A percentile compares a stretch with the other conserved stretches of the same genome.
These are phyloP conservation scores for Aspergillus quadricinctus DNA, from an alignment of 2,329 filamentous ascomycete species.

Conservation along the genomic window DNA sequence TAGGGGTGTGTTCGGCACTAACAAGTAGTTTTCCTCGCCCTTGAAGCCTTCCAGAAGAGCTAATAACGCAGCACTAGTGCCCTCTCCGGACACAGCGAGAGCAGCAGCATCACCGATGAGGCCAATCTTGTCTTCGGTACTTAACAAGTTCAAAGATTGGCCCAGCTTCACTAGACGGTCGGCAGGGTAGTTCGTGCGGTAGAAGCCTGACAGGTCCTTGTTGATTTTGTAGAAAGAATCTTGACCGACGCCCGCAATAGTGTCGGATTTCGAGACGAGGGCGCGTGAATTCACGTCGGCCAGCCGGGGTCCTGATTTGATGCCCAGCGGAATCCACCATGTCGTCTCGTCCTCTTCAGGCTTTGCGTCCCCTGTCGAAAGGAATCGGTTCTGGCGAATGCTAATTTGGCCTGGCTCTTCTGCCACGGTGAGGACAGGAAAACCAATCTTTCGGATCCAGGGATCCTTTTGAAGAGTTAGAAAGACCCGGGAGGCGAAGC, in stretches of 20 bases:
- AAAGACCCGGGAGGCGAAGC: not conserved
- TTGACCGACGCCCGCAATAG: conserved; percentile 60
- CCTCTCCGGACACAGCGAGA: conserved; percentile 80
- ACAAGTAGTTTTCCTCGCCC: conserved; percentile 74
- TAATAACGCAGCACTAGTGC: conserved; percentile 74
- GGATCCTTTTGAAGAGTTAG: conserved; percentile 49
- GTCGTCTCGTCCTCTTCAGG: conserved; percentile 84
- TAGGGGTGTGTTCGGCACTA: conserved; percentile 20
- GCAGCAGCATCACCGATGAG: conserved; percentile 86
- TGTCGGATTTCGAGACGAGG: conserved; percentile 72
- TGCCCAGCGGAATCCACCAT: conserved; percentile 91
- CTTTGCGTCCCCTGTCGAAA: conserved; percentile 86
- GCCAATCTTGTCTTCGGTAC: conserved; percentile 85
- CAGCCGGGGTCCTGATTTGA: conserved; percentile 69
- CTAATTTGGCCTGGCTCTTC: conserved; percentile 80
- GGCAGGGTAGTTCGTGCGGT: conserved; percentile 90
- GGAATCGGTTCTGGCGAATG: conserved; percentile 81
- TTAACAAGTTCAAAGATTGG: conserved; percentile 69
- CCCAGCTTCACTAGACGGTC: conserved; percentile 75
- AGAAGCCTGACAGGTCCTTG: conserved; percentile 81
- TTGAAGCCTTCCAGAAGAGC: conserved; percentile 81
- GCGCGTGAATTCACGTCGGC: conserved; percentile 61
- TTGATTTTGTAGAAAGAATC: conserved; percentile 93
- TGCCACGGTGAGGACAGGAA: conserved; percentile 80
- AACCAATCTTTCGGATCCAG: conserved; percentile 95